Conservation (phyloP, 2,329 filamentous ascomycete genomes). For the Paecilomyces sp. region DNA sequence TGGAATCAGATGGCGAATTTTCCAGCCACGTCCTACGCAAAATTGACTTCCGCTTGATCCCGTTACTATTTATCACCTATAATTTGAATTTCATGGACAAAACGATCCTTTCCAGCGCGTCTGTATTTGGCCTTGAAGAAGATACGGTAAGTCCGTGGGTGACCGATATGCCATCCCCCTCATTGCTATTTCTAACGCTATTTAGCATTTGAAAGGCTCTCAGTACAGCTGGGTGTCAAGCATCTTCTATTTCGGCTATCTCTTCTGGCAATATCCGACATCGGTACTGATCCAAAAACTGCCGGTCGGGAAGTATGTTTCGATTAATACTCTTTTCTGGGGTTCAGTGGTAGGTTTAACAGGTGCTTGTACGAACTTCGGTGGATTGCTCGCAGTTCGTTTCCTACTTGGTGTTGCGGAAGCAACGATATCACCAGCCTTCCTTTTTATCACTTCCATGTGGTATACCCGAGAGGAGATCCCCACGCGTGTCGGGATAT, state of each 20-base stretch:
- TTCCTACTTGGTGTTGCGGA: slow-evolving; percentile 51
- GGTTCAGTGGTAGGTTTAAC: slow-evolving; percentile 43
- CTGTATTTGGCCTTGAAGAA: slow-evolving; percentile 22
- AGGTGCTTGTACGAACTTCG: slow-evolving; percentile 42
- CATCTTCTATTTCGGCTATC: slow-evolving; percentile 48
- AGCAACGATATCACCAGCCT: slow-evolving; percentile 48
- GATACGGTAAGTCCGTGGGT: slow-evolving; percentile 13
- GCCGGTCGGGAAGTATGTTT: slow-evolving; percentile 44
- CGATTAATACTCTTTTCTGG: slow-evolving; percentile 40
- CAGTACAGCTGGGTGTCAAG: slow-evolving; percentile 47
- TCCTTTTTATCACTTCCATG: slow-evolving; percentile 50
- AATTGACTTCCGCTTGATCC: slow-evolving; percentile 50
- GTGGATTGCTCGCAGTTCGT: slow-evolving; percentile 43
- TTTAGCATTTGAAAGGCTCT: background rate
- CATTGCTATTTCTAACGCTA: background rate
- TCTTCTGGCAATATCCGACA: slow-evolving; percentile 37
- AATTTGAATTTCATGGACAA: slow-evolving; percentile 58
- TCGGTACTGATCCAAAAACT: slow-evolving; percentile 38
- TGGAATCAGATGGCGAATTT: background rate
- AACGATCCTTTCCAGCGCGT: slow-evolving; percentile 40
- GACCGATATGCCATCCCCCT: background rate
- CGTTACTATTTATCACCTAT: slow-evolving; percentile 52
- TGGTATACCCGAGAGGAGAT: slow-evolving; percentile 54
- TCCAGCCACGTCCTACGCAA: slow-evolving; percentile 41
- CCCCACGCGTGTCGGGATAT: slow-evolving; percentile 48